These are phyloP conservation scores for Alnus glutinosa DNA, from an alignment of 306 rosid genomes.

Conservation along the genomic window DNA sequence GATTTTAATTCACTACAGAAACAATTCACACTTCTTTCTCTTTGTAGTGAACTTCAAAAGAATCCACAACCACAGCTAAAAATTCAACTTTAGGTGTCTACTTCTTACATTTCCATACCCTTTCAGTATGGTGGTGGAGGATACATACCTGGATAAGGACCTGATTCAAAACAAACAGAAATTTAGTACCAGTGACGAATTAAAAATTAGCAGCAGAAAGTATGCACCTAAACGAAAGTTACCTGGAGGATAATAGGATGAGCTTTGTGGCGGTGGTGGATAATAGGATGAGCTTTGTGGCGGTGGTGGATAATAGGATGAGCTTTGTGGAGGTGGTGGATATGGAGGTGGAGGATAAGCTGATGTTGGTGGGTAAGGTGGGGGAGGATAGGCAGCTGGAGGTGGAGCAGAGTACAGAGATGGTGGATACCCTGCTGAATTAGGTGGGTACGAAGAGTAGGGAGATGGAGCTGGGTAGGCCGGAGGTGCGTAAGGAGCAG, in stretches of 20 bases:
- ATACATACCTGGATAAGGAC: conserved; percentile 55
- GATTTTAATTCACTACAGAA: too few relatives aligned
- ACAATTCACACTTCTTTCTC: too few relatives aligned
- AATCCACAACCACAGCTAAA: not conserved
- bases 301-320: conserved; percentile 28
- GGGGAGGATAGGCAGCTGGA: too few relatives aligned
- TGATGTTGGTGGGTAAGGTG: too few relatives aligned
- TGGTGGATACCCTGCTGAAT: conserved; percentile 1
- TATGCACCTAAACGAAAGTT: not conserved
- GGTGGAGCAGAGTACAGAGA: not conserved
- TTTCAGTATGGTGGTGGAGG: conserved; percentile 76
- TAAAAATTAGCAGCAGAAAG: not conserved
- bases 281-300: conserved; percentile 31
- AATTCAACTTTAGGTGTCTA: not conserved
- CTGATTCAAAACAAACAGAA: conserved; percentile 21
- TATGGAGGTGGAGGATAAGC: conserved; percentile 16
- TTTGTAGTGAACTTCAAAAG: not conserved
- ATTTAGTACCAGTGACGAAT: not conserved
- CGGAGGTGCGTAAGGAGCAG: conserved; percentile 22
- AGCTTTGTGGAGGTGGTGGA: conserved; percentile 33
- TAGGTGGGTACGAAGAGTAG: conserved; percentile 6
- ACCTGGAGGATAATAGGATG: conserved; percentile 60
- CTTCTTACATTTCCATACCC: not conserved
- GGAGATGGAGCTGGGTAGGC: conserved; percentile 6
- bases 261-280: conserved; percentile 54